Percentiles rank a stretch among this genome's conserved stretches.
These are phyloP conservation scores for Gossypium arboreum DNA, from an alignment of 345 rosid genomes.

Conservation along the genomic window DNA sequence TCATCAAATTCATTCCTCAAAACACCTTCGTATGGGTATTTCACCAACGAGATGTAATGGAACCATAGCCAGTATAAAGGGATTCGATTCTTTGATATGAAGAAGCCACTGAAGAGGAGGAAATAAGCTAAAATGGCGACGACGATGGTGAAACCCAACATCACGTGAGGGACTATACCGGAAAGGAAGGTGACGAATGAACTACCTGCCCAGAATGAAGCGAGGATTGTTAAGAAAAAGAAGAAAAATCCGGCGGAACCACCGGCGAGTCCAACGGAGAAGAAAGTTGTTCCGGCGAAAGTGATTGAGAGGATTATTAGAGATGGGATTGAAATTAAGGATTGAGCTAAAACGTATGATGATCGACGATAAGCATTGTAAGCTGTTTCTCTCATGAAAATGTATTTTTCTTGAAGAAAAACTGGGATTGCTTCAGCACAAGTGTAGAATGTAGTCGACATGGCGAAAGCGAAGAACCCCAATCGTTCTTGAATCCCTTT, in stretches of 20 bases:
- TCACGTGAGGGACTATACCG: slow-evolving; percentile 77
- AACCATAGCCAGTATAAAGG: slow-evolving; percentile 90
- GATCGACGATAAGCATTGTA: slow-evolving; percentile 88
- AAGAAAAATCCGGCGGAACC: slow-evolving; percentile 66
- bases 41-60: slow-evolving; percentile 80
- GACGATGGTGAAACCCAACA: slow-evolving; percentile 81
- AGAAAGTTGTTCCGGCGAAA: slow-evolving; percentile 70
- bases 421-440: slow-evolving; percentile 93
- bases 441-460: slow-evolving; percentile 93
- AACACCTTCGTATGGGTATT: slow-evolving; percentile 75
- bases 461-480: slow-evolving; percentile 92
- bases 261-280: slow-evolving; percentile 75
- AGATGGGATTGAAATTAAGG: slow-evolving; percentile 66
- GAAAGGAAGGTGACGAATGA: slow-evolving; percentile 91
- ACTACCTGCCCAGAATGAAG: slow-evolving; percentile 92
- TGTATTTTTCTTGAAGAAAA: slow-evolving; percentile 86
- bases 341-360: slow-evolving; percentile 83
- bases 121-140: slow-evolving; percentile 81
- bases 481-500: slow-evolving; percentile 80
- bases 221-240: slow-evolving; percentile 60
- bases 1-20: slow-evolving; percentile 62
- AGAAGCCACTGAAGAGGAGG: slow-evolving; percentile 90
- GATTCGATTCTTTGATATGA: slow-evolving; percentile 70
- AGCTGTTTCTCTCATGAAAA: slow-evolving; percentile 95
- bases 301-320: slow-evolving; percentile 56